phyloP scores from a whole-genome alignment of 2,329 filamentous ascomycete genomes.

The Fusarium siculi region DNA sequence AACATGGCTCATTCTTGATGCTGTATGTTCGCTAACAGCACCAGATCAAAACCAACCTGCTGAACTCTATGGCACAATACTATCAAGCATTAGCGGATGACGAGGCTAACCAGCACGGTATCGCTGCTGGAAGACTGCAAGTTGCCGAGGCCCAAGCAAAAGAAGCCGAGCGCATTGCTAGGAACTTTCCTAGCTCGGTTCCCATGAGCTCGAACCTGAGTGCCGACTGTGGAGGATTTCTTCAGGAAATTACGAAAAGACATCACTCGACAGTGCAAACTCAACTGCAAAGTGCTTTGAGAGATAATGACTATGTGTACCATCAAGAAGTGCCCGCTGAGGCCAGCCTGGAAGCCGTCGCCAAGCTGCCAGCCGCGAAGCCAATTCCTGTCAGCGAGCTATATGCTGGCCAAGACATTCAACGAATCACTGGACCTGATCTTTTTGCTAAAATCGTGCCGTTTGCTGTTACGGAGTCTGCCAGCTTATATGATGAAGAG shows the following conservation, averaged over 20 bases:
- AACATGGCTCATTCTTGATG: background rate
- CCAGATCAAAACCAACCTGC: slow-evolving; percentile 82
- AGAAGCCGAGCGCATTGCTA: slow-evolving; percentile 80
- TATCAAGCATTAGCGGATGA: slow-evolving; percentile 93
- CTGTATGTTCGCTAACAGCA: slow-evolving; percentile 24
- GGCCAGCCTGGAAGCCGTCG: slow-evolving; percentile 80
- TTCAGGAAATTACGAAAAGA: slow-evolving; percentile 86
- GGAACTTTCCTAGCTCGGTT: slow-evolving; percentile 81
- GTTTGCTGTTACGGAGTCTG: slow-evolving; percentile 94
- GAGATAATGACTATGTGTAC: slow-evolving; percentile 99
- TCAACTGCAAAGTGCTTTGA: slow-evolving; percentile 78
- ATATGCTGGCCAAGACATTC: slow-evolving; percentile 96
- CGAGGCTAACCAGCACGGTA: slow-evolving; percentile 86
- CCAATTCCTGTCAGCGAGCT: slow-evolving; percentile 96
- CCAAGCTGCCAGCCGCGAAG: slow-evolving; percentile 94
- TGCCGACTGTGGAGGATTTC: slow-evolving; percentile 77
- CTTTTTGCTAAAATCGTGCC: slow-evolving; percentile 97
- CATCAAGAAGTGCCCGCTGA: slow-evolving; percentile 91
- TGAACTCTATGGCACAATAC: slow-evolving; percentile 89
- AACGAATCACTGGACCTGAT: slow-evolving; percentile 95
- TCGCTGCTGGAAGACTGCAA: slow-evolving; percentile 84
- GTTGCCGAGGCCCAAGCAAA: slow-evolving; percentile 81
- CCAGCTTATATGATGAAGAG: slow-evolving; percentile 97
- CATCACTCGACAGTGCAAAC: slow-evolving; percentile 85
- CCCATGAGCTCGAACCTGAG: slow-evolving; percentile 85